Percentiles rank a stretch among this genome's conserved stretches.
Evolutionary conservation across 495 filamentous ascomycete genomes (phyloP).

Genomic region (Umbilicaria muhlenbergii): DNA sequence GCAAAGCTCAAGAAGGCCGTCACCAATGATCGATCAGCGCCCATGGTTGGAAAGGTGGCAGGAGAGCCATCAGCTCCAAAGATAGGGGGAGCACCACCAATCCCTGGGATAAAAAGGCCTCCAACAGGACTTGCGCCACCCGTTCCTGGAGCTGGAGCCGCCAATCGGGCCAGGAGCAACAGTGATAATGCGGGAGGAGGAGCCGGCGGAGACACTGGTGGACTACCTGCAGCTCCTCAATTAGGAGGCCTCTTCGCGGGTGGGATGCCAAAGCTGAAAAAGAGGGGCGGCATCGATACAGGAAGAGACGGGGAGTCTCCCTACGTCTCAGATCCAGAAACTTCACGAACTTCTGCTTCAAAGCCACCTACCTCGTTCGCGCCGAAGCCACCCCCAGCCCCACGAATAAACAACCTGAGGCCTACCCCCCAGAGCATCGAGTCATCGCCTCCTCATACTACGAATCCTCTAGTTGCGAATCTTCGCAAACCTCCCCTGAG

Average conservation of each 20-base stretch:
- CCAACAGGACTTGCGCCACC: constrained; percentile 63
- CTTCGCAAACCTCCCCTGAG: constrained; percentile 41
- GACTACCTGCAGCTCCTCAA: constrained; percentile 52
- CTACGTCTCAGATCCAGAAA: constrained; percentile 68
- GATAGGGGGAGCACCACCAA: constrained; percentile 60
- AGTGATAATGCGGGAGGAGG: constrained; percentile 49
- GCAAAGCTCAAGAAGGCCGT: constrained; percentile 67
- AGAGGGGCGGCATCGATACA: constrained; percentile 78
- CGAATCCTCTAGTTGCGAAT: constrained; percentile 42
- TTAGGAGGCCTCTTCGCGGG: constrained; percentile 81
- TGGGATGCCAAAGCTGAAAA: constrained; percentile 89
- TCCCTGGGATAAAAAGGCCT: constrained; percentile 51
- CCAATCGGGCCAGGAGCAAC: constrained; percentile 61
- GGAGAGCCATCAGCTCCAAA: constrained; percentile 42
- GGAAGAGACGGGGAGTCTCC: constrained; percentile 64
- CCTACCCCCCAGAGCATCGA: constrained; percentile 42
- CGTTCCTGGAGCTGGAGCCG: constrained; percentile 36
- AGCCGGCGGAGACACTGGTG: constrained; percentile 18
- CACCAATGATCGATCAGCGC: constrained; percentile 90
- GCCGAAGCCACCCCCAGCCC: constrained; percentile 29
- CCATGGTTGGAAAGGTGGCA: constrained; percentile 40
- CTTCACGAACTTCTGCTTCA: constrained; percentile 40
- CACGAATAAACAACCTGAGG: constrained; percentile 19
- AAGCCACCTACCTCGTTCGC: constrained; percentile 41
- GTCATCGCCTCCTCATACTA: constrained; percentile 31